Conservation (phyloP, 2,329 filamentous ascomycete species). For the Whalleya microplaca region DNA sequence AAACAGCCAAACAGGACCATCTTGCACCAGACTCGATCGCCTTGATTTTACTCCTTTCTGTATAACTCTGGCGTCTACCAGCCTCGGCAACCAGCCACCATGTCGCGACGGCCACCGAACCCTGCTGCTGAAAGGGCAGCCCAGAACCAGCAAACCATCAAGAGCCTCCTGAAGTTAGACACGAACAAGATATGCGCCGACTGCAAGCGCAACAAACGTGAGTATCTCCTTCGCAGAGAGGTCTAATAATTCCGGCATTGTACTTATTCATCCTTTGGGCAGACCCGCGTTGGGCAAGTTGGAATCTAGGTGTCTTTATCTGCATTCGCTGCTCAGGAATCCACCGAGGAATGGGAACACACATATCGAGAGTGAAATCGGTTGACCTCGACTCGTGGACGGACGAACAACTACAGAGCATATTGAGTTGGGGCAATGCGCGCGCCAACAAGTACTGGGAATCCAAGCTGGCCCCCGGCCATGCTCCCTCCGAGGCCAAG, state of each 20-base stretch:
- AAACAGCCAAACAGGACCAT: no score
- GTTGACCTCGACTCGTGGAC: constrained; percentile 99
- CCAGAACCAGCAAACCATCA: constrained; percentile 92
- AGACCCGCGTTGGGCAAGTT: constrained; percentile 99
- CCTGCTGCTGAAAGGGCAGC: constrained; percentile 85
- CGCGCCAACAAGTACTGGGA: constrained; percentile 99
- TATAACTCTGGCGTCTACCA: background rate
- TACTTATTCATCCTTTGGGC: constrained; percentile 14
- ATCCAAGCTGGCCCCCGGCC: constrained; percentile 85
- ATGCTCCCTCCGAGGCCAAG: constrained; percentile 94
- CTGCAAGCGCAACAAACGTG: constrained; percentile 98
- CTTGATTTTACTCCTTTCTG: background rate
- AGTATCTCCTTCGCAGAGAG: constrained; percentile 37
- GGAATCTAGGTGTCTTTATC: constrained; percentile 96
- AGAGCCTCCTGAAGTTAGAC: constrained; percentile 92
- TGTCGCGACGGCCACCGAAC: constrained; percentile 80
- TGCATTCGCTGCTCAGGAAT: constrained; percentile 99
- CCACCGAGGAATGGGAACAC: constrained; percentile 97
- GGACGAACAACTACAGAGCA: constrained; percentile 93
- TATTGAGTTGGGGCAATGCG: constrained; percentile 93
- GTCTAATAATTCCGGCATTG: constrained; percentile 1
- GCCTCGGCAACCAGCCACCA: constrained; percentile 49
- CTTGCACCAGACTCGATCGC: background rate
- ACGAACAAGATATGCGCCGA: constrained; percentile 96
- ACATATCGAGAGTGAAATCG: constrained; percentile 97